A percentile compares a stretch with the other conserved stretches of the same genome.
Conservation (phyloP, 2,329 filamentous ascomycete species). For the Purpureocillium takamizusanense region DNA sequence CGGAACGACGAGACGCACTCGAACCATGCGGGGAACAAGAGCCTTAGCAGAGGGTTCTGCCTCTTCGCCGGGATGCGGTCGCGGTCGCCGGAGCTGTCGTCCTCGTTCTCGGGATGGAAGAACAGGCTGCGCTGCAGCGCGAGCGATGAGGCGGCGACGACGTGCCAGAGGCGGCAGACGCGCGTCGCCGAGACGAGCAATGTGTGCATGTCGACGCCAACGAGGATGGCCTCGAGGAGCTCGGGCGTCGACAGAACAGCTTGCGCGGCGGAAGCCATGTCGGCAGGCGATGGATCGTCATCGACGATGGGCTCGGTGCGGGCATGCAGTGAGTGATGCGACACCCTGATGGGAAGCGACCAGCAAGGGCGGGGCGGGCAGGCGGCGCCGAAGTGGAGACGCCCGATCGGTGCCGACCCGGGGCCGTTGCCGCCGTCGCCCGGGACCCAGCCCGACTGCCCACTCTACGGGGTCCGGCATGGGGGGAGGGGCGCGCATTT, state of each 20-base stretch:
- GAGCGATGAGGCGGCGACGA: background rate
- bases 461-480: too few relatives aligned
- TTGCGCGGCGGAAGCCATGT: background rate
- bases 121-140: conserved; percentile 2
- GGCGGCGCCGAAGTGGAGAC: too few relatives aligned
- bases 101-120: background rate
- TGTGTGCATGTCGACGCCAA: conserved; percentile 15
- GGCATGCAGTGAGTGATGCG: background rate
- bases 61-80: background rate
- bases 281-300: too few relatives aligned
- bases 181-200: conserved; percentile 15
- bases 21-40: conserved; percentile 4
- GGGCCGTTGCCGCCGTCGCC: too few relatives aligned
- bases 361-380: background rate
- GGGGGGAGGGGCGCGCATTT: too few relatives aligned
- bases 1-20: background rate
- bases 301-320: too few relatives aligned
- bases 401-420: too few relatives aligned
- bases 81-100: background rate
- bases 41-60: conserved; percentile 2
- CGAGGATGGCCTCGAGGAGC: conserved; percentile 16
- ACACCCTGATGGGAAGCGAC: background rate
- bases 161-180: conserved; percentile 14
- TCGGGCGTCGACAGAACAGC: conserved; percentile 12
- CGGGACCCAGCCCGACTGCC: too few relatives aligned